phyloP scores from a whole-genome alignment of 106 monocot species.

The Apostasia shenzhenica region DNA sequence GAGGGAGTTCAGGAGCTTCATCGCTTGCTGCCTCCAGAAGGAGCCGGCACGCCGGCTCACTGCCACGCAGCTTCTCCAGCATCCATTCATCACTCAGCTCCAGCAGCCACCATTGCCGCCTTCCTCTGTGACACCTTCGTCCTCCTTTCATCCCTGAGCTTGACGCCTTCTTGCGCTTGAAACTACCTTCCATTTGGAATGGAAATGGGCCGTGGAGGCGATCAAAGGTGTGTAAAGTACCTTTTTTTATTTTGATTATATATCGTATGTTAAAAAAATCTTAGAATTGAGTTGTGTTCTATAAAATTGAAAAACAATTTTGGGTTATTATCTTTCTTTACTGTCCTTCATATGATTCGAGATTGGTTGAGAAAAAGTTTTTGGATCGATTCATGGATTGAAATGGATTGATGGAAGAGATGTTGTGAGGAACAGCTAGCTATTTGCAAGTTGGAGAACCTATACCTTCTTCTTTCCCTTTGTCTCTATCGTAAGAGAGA shows the following conservation, averaged over 20 bases:
- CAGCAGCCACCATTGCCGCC: neutral
- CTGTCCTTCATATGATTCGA: neutral
- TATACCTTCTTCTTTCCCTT: neutral
- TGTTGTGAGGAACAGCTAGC: constrained; percentile 6
- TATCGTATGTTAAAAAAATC: neutral
- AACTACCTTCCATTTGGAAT: too few species aligned
- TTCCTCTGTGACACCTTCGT: neutral
- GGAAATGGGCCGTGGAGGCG: too few species aligned
- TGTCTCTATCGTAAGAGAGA: neutral
- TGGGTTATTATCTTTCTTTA: neutral
- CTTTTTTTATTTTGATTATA: neutral
- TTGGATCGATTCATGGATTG: neutral
- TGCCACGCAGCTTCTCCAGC: constrained; percentile 65
- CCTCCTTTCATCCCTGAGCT: neutral
- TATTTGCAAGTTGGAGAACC: constrained; percentile 1
- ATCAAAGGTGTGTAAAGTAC: neutral
- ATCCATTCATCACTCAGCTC: constrained; percentile 52
- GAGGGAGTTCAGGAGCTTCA: constrained; percentile 55
- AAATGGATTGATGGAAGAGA: neutral
- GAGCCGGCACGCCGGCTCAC: constrained; percentile 41
- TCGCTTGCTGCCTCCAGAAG: constrained; percentile 65
- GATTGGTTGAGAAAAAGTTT: neutral
- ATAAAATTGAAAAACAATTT: too few species aligned
- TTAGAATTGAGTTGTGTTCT: neutral
- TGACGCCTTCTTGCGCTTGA: too few species aligned